Evolutionary conservation across 371 early-diverging fungal genomes (phyloP).

Genomic region (Circinella minor): DNA sequence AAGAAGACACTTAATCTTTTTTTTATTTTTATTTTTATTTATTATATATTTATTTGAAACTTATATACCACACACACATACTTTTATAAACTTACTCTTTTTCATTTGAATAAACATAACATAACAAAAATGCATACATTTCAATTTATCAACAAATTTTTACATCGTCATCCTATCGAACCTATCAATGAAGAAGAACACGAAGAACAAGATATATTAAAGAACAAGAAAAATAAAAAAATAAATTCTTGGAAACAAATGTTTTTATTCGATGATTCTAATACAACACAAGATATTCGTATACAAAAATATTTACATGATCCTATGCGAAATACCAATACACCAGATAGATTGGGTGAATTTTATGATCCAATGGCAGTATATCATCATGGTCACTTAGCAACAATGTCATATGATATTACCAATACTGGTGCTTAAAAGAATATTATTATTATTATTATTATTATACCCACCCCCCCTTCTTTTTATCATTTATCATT

Average conservation of each 20-base stretch:
- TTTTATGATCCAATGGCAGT: constrained; percentile 49
- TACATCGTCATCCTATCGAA: not conserved
- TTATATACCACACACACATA: no score
- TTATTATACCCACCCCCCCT: not conserved
- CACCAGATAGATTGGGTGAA: constrained; percentile 39
- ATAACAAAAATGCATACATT: not conserved
- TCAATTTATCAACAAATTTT: not conserved
- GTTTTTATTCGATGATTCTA: not conserved
- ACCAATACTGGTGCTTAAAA: constrained; percentile 43
- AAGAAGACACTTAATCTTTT: not conserved
- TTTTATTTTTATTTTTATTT: not conserved
- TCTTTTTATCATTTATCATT: not conserved
- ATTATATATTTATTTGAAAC: no score
- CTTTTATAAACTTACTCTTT: no score
- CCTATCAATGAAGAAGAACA: not conserved
- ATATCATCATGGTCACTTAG: constrained; percentile 12
- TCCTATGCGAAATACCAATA: constrained; percentile 40
- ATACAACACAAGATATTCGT: not conserved
- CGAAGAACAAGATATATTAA: no score
- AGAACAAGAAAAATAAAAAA: no score
- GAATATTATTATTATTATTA: not conserved
- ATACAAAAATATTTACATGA: constrained; percentile 35
- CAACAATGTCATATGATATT: constrained; percentile 29
- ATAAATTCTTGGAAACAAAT: no score
- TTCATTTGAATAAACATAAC: no score